These are phyloP conservation scores for Calonectria montana DNA, from an alignment of 2,329 filamentous ascomycete genomes.

Conservation along the genomic window DNA sequence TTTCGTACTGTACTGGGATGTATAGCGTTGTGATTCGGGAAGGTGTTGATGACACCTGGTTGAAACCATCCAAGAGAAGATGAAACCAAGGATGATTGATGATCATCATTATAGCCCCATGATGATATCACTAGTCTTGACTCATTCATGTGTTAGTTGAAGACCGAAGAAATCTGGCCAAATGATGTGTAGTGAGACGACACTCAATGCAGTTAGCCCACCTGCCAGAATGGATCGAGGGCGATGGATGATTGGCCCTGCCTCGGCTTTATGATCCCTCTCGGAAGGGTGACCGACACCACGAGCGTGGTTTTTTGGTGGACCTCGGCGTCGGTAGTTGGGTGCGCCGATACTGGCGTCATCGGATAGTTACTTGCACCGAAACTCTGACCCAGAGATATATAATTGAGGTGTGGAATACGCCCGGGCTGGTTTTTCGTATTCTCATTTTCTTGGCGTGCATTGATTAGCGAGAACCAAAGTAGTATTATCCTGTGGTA, in stretches of 20 bases:
- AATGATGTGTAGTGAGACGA: background rate
- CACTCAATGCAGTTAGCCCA: background rate
- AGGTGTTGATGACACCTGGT: background rate
- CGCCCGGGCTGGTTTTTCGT: background rate
- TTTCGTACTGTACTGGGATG: background rate
- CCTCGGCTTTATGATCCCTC: background rate
- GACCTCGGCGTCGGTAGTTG: slow-evolving; percentile 22
- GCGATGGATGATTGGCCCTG: background rate
- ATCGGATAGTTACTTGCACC: slow-evolving; percentile 32
- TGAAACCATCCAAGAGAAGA: background rate
- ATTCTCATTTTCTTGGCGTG: background rate
- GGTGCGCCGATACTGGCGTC: slow-evolving; percentile 26
- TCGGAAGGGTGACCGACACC: slow-evolving; percentile 4
- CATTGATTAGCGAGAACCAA: background rate
- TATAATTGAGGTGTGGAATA: background rate
- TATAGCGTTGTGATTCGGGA: background rate
- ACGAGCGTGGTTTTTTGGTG: background rate
- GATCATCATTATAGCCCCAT: background rate
- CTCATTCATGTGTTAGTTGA: background rate
- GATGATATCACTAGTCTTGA: background rate
- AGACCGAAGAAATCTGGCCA: background rate
- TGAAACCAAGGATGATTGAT: background rate
- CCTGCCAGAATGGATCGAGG: background rate
- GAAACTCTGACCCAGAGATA: slow-evolving; percentile 18
- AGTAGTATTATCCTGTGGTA: too few relatives aligned